Base-by-base conservation (phyloP, 441 rosid genomes). In the Monsonia emarginata region DNA sequence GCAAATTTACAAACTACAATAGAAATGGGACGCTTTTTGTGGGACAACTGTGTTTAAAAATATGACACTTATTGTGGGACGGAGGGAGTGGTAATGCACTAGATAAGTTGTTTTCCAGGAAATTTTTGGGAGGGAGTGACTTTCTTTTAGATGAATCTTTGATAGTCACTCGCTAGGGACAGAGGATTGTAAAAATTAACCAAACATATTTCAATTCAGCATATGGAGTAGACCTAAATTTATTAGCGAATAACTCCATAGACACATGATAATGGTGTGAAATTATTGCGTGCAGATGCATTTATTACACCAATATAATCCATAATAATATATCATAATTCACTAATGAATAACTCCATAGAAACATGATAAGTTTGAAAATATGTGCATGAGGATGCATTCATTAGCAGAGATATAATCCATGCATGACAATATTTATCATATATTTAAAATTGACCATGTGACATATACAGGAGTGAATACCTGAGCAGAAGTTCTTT, bases 401-500 rank as follows among this genome's bases (percentile, higher is more conserved):
- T 25, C 26, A 57, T 57, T 14, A 14, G 6, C 44, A 70, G 57
- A n/a, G 63, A 18, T 38, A 63, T 32, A 63, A 27, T 21, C 34
- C 31, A 28, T n/a, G 26, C n/a, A 68, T 18, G 40, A 36, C 63
- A 58, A 10, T 22, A 61, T 34, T 31, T 32, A 65, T 28, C 64
- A 42, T 14, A 34, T 57, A 57, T 25, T 52, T 52, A 10, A 57
- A 56, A 25, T 26, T 56, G 31, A 27, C n/a, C 30, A 25, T 57
- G 61, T 25, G 61, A 13, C 28, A 9, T n/a, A 62, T 4, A 60
- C 34, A 57, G 62, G 34, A 25, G 36, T 63, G 69, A 72, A 74
- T 84, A 89, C 99, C 96, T 88, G 83, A 57, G 85, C 84, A 75
- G 79, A 84, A 66, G 89, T 89, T 76, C 78, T 86, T 72, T 86